These are phyloP conservation scores for Nitzschia sp. DNA, from an alignment of 108 stramenopile species.

Conservation along the genomic window DNA sequence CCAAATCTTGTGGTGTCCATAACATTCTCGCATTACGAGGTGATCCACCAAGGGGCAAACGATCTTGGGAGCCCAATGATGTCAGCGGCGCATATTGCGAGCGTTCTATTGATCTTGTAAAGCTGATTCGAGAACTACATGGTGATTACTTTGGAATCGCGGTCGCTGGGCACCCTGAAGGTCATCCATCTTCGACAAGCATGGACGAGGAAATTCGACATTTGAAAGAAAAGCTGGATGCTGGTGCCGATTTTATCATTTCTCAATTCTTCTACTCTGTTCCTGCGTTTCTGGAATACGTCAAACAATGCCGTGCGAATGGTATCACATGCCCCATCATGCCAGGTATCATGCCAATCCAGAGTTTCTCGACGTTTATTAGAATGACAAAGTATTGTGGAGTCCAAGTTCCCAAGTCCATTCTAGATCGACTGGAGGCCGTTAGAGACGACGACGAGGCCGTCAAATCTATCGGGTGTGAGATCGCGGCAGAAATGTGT, in stretches of 20 bases:
- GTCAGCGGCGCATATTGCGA: constrained; percentile 76
- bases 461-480: constrained; percentile 89
- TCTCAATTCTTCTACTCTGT: constrained; percentile 97
- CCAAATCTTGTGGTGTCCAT: constrained; percentile 68
- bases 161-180: constrained; percentile 96
- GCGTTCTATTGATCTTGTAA: constrained; percentile 90
- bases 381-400: constrained; percentile 84
- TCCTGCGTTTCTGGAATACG: constrained; percentile 79
- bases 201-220: constrained; percentile 78
- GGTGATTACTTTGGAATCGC: constrained; percentile 95
- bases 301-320: constrained; percentile 61
- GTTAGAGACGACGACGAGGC: constrained; percentile 94
- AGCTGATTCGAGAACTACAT: constrained; percentile 85
- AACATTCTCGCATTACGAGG: constrained; percentile 95
- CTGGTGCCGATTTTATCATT: constrained; percentile 94
- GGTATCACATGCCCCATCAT: constrained; percentile 93
- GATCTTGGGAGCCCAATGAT: constrained; percentile 68
- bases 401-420: constrained; percentile 68
- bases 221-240: constrained; percentile 92
- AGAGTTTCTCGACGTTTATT: constrained; percentile 78
- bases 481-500: constrained; percentile 87
- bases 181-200: constrained; percentile 77
- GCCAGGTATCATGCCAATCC: constrained; percentile 96
- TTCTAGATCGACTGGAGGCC: constrained; percentile 60
- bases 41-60: constrained; percentile 91